Conservation (phyloP, 2,329 filamentous ascomycete genomes). For the Dryadomyces quercivorus region DNA sequence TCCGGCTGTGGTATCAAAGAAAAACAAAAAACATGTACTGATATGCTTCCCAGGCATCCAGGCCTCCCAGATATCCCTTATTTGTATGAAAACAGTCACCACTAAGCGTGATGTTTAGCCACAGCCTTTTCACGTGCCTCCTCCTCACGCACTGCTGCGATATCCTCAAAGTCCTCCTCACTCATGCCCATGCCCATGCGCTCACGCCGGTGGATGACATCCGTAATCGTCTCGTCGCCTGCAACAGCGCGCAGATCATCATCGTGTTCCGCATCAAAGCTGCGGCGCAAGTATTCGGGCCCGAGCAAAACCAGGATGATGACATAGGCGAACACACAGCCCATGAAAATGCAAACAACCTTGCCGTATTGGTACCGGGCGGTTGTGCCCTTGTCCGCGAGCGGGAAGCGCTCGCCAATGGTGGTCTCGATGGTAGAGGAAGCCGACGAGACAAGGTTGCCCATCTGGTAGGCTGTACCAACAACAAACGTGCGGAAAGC, state of each 20-base stretch:
- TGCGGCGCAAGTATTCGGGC: slow-evolving; percentile 38
- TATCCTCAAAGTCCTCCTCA: slow-evolving; percentile 13
- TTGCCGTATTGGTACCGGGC: slow-evolving; percentile 62
- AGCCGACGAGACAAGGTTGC: slow-evolving; percentile 59
- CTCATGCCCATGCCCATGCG: slow-evolving; percentile 11
- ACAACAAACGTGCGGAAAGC: slow-evolving; percentile 64
- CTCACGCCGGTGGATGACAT: slow-evolving; percentile 13
- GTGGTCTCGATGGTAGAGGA: slow-evolving; percentile 66
- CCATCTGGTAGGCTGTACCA: slow-evolving; percentile 64
- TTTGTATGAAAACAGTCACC: neutral
- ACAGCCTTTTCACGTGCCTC: slow-evolving; percentile 5
- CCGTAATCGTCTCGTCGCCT: slow-evolving; percentile 23
- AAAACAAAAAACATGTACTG: neutral
- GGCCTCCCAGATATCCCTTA: neutral
- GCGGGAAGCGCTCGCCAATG: slow-evolving; percentile 62
- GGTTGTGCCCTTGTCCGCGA: slow-evolving; percentile 37
- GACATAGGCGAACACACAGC: slow-evolving; percentile 58
- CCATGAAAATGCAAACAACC: slow-evolving; percentile 89
- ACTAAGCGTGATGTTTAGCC: neutral
- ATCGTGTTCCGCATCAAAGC: slow-evolving; percentile 38
- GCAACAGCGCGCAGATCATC: slow-evolving; percentile 33
- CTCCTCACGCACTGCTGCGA: slow-evolving; percentile 6
- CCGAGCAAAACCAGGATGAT: slow-evolving; percentile 51
- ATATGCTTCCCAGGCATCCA: neutral
- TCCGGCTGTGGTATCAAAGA: neutral